Base-by-base conservation (phyloP, 2,329 filamentous ascomycete genomes). In the Hymenoscyphus salicellus region DNA sequence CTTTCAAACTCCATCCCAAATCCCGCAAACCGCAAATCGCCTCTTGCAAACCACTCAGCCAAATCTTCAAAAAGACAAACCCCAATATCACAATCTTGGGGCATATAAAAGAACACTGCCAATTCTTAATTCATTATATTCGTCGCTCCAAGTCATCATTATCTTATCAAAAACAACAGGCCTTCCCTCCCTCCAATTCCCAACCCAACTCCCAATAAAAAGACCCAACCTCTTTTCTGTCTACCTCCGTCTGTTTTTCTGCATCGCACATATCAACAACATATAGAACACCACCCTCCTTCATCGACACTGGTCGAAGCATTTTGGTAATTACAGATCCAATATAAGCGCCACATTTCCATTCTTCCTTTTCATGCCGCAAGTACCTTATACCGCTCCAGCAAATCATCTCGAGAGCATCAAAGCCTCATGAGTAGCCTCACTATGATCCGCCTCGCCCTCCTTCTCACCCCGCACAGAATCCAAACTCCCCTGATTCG, bases 401-500 rank as follows among this genome's bases (percentile, higher is more conserved):
- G 3, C 3, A 16, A 26, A 30, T 70, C 49, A 72, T 70, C 66
- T 60, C 32, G 69, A 69, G 63, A 72, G 68, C 65, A 72, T 62
- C n/a, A 70, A 55, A 28, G 69, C 62, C 10, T 72, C 68, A 23
- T 65, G 58, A 20, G 60, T 83, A 83, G 58, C 76, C 75, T 66
- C 78, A 76, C 58, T 79, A 64, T 65, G 78, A 10, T 33, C 30
- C 30, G 1, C 28, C 32, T 59, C 33, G 5, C 33, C 28, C 55
- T 56, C 55, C 28, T 68, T 66, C 33, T 67, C 64, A 3, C 76
- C 72, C 0, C 83, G 80, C 38, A 86, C 81, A 1, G 84, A 86
- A 16, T 52, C 55, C 33, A 65, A 63, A 41, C 66, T 63, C 2
- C 76, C 72, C 0, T 83, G 80, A 41, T 86, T 82, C 1, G 84